Evolutionary conservation across 108 stramenopile genomes (phyloP).

Genomic region (Cyclostephanos invisitatus): DNA sequence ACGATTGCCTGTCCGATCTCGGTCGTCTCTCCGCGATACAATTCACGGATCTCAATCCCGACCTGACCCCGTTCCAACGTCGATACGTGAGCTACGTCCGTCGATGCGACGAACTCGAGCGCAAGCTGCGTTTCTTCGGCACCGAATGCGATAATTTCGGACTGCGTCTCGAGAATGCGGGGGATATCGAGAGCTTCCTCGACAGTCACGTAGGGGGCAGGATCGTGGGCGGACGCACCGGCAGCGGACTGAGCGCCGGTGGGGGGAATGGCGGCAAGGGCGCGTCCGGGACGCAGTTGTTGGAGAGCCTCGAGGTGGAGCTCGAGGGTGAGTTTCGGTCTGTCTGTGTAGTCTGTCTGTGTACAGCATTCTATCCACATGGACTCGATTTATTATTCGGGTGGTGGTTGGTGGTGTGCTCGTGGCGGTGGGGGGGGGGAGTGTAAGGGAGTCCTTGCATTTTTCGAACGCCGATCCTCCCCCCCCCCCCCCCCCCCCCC

Average conservation of each 20-base stretch:
- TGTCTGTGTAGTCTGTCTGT: too few relatives aligned
- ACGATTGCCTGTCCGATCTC: slow-evolving; percentile 90
- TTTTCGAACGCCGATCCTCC: too few relatives aligned
- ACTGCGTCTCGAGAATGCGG: slow-evolving; percentile 69
- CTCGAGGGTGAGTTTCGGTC: slow-evolving; percentile 74
- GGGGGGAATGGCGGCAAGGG: slow-evolving; percentile 48
- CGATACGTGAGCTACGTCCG: slow-evolving; percentile 96
- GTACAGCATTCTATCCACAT: too few relatives aligned
- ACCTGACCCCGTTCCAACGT: slow-evolving; percentile 97
- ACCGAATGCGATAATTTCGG: slow-evolving; percentile 91
- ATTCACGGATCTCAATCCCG: slow-evolving; percentile 97
- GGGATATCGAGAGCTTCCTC: slow-evolving; percentile 66
- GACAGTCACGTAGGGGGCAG: slow-evolving; percentile 8
- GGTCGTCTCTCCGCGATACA: slow-evolving; percentile 93
- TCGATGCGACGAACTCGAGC: slow-evolving; percentile 97
- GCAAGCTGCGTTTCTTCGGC: slow-evolving; percentile 92
- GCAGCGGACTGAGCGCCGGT: slow-evolving; percentile 11
- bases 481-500: too few relatives aligned
- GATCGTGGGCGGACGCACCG: neutral
- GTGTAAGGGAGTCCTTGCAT: too few relatives aligned
- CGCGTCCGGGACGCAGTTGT: slow-evolving; percentile 63
- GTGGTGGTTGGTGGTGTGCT: too few relatives aligned
- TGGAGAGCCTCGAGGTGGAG: slow-evolving; percentile 88
- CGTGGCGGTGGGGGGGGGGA: too few relatives aligned
- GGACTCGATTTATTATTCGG: too few relatives aligned